Evolutionary conservation across 2,329 filamentous ascomycete genomes (phyloP).

Genomic region (Fusarium tanahbumbuense): DNA sequence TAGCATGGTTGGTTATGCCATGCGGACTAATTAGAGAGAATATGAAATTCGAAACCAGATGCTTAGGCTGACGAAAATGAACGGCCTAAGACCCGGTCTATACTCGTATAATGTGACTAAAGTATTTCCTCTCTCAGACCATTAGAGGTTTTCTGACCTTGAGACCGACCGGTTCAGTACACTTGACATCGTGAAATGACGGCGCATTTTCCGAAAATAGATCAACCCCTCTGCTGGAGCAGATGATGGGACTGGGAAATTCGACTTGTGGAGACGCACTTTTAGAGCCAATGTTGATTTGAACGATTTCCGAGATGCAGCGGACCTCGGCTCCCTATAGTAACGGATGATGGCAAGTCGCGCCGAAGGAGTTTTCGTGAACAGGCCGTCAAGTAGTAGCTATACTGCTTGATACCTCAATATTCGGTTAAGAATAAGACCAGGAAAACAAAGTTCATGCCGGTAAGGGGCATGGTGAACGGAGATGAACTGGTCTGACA

Average conservation of each 20-base stretch:
- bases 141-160: neutral
- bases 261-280: conserved; percentile 1
- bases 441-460: neutral
- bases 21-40: neutral
- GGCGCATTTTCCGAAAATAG: conserved; percentile 39
- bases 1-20: conserved; percentile 4
- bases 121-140: neutral
- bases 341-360: neutral
- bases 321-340: conserved; percentile 21
- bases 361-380: neutral
- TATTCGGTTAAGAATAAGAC: neutral
- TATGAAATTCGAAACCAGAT: neutral
- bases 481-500: neutral
- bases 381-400: neutral
- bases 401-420: neutral
- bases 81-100: neutral
- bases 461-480: neutral
- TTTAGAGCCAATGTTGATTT: conserved; percentile 6
- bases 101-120: neutral
- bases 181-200: conserved; percentile 3
- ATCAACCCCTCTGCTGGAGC: conserved; percentile 7
- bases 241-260: conserved; percentile 8
- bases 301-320: conserved; percentile 5
- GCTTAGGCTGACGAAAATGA: neutral
- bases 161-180: neutral